Percentiles rank a stretch among this genome's conserved stretches.
Evolutionary conservation across 805 yeast genomes (phyloP).

Genomic region (Saccharomycopsis sp.): DNA sequence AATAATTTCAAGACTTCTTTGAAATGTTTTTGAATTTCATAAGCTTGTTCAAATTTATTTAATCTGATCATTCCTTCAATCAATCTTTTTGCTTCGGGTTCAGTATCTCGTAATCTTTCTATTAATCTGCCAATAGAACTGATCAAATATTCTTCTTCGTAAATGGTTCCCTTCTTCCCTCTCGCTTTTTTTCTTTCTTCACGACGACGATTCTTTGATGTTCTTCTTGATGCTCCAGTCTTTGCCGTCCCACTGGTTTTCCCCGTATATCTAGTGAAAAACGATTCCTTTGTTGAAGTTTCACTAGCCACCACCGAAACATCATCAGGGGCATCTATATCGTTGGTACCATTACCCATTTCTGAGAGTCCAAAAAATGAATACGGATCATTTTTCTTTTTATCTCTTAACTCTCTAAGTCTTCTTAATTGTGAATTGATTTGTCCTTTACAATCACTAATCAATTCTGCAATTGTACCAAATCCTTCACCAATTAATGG

Average conservation of each 20-base stretch:
- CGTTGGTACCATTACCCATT: slow-evolving; percentile 31
- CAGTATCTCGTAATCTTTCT: slow-evolving; percentile 68
- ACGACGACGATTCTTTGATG: slow-evolving; percentile 85
- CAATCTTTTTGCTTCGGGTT: slow-evolving; percentile 61
- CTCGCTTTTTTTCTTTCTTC: slow-evolving; percentile 94
- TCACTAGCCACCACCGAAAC: slow-evolving; percentile 93
- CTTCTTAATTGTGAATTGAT: slow-evolving; percentile 72
- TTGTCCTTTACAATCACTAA: slow-evolving; percentile 92
- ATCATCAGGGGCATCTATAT: slow-evolving; percentile 71
- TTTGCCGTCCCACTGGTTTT: slow-evolving; percentile 93
- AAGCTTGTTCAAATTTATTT: slow-evolving; percentile 66
- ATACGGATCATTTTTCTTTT: slow-evolving; percentile 77
- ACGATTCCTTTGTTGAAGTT: slow-evolving; percentile 84
- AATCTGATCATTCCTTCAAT: slow-evolving; percentile 72
- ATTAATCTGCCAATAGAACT: slow-evolving; percentile 79
- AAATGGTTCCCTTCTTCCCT: slow-evolving; percentile 95
- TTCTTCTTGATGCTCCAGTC: slow-evolving; percentile 89
- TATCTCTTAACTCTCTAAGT: slow-evolving; percentile 71
- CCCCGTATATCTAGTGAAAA: slow-evolving; percentile 93
- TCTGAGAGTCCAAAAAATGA: slow-evolving; percentile 57
- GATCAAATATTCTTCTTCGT: slow-evolving; percentile 92
- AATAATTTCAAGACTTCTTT: slow-evolving; percentile 45
- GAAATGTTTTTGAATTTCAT: slow-evolving; percentile 63
- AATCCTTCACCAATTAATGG: slow-evolving; percentile 78
- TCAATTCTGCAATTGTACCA: slow-evolving; percentile 73